These are phyloP conservation scores for Mycena galericulata DNA, from an alignment of 768 basidiomycete species.

Conservation along the genomic window DNA sequence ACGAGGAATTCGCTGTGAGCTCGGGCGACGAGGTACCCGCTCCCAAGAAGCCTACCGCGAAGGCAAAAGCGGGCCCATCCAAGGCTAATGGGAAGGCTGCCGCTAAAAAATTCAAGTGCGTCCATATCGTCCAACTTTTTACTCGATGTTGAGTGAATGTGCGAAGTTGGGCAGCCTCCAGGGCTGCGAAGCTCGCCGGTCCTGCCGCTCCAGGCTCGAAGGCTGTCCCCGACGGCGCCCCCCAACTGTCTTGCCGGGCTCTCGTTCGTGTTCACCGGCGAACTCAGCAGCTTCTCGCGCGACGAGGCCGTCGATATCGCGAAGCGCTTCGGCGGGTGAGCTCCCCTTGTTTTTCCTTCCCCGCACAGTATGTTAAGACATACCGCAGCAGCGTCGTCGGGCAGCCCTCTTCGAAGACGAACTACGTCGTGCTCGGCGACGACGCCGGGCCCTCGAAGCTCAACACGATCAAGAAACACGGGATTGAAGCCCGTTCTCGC, in stretches of 20 bases:
- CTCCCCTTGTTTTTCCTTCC: too few relatives aligned
- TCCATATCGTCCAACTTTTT: not conserved
- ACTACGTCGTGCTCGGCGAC: slow-evolving; percentile 88
- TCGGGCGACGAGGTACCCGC: too few relatives aligned
- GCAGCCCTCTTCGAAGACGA: slow-evolving; percentile 91
- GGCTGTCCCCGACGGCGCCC: slow-evolving; percentile 76
- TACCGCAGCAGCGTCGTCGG: slow-evolving; percentile 81
- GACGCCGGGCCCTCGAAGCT: slow-evolving; percentile 92
- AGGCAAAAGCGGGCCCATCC: too few relatives aligned
- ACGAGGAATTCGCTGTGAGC: too few relatives aligned
- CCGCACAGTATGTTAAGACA: too few relatives aligned
- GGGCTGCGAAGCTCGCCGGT: too few relatives aligned
- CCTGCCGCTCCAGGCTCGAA: slow-evolving; percentile 76
- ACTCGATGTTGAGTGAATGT: too few relatives aligned
- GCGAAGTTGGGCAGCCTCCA: slow-evolving; percentile 60
- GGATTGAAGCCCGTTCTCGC: too few relatives aligned
- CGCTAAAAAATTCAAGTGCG: slow-evolving; percentile 46
- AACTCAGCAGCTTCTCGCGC: too few relatives aligned
- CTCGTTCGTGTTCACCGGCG: slow-evolving; percentile 84
- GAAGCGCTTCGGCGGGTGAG: too few relatives aligned
- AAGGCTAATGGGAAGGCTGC: slow-evolving; percentile 24
- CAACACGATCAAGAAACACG: slow-evolving; percentile 88
- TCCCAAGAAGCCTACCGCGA: too few relatives aligned
- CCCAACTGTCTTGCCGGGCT: slow-evolving; percentile 86
- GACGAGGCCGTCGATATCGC: too few relatives aligned